Conservation (phyloP, 1,139 yeast species). For the Scheffersomyces illinoinensis region DNA sequence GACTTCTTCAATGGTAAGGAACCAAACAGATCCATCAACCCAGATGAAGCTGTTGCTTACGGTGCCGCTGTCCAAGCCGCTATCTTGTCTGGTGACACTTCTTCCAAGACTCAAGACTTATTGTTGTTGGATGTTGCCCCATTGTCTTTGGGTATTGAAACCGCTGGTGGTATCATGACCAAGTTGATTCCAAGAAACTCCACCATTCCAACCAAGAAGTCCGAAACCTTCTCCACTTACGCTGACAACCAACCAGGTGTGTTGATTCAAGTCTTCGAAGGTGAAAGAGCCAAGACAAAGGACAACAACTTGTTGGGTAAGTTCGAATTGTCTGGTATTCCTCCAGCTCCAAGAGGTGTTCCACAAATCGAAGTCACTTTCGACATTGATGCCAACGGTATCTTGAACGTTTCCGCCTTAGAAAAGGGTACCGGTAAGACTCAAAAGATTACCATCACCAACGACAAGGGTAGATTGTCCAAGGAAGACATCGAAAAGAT, state of each 20-base stretch:
- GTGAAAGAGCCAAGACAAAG: constrained; percentile 95
- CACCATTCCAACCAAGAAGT: constrained; percentile 94
- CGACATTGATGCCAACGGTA: constrained; percentile 93
- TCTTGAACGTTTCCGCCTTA: constrained; percentile 87
- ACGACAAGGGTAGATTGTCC: constrained; percentile 54
- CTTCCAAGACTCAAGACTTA: constrained; percentile 80
- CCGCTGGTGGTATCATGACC: constrained; percentile 98
- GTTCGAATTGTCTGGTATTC: constrained; percentile 92
- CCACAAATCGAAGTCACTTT: constrained; percentile 97
- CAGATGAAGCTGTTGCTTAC: constrained; percentile 46
- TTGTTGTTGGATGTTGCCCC: constrained; percentile 91
- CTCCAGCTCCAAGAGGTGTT: constrained; percentile 98
- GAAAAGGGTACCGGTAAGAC: constrained; percentile 92
- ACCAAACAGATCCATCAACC: constrained; percentile 41
- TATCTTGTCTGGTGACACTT: constrained; percentile 85
- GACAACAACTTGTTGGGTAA: constrained; percentile 95
- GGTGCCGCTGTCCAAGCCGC: constrained; percentile 77
- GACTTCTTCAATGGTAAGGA: constrained; percentile 46
- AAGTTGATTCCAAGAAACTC: constrained; percentile 96
- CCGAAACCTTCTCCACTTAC: constrained; percentile 95
- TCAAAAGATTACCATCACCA: constrained; percentile 51
- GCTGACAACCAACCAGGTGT: constrained; percentile 98
- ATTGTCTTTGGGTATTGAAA: constrained; percentile 93
- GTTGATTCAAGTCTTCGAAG: constrained; percentile 92
- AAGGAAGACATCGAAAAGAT: constrained; percentile 54